These are phyloP conservation scores for Vigna trinervia DNA, from an alignment of 306 rosid species.

Conservation along the genomic window DNA sequence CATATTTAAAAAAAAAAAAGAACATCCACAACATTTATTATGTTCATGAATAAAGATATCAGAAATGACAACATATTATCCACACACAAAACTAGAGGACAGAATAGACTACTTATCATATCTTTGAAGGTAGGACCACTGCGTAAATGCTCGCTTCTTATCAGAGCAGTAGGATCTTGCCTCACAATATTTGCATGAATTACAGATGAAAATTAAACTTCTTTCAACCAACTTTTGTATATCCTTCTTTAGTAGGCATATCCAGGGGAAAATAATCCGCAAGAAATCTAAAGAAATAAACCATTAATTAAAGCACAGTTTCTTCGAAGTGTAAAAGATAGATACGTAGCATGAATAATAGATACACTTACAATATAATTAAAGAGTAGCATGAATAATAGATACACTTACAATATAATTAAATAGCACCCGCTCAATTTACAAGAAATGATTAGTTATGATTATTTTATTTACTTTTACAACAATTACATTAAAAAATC, in stretches of 20 bases:
- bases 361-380: too few species aligned
- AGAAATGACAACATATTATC: conserved; percentile 44
- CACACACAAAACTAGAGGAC: conserved; percentile 44
- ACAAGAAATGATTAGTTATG: too few species aligned
- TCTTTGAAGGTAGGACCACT: conserved; percentile 42
- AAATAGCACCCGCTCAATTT: too few species aligned
- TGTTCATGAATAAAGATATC: conserved; percentile 21
- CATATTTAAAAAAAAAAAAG: background rate
- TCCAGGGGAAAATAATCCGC: background rate
- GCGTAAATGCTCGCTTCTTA: conserved; percentile 4
- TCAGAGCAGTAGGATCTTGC: conserved; percentile 34
- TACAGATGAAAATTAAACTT: background rate
- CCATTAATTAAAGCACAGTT: background rate
- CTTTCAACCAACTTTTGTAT: background rate
- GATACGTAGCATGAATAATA: background rate
- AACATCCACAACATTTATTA: conserved; percentile 42
- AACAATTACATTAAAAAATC: too few species aligned
- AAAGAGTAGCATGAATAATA: too few species aligned
- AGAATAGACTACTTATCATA: conserved; percentile 32
- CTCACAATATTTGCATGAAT: conserved; percentile 31
- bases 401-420: too few species aligned
- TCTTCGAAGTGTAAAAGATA: background rate
- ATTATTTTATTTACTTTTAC: too few species aligned
- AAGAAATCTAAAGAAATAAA: conserved; percentile 2
- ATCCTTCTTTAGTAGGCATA: background rate